A percentile compares a stretch with the other conserved stretches of the same genome.
phyloP scores from a whole-genome alignment of 2,329 filamentous ascomycete genomes.

The Blastomyces silverae region DNA sequence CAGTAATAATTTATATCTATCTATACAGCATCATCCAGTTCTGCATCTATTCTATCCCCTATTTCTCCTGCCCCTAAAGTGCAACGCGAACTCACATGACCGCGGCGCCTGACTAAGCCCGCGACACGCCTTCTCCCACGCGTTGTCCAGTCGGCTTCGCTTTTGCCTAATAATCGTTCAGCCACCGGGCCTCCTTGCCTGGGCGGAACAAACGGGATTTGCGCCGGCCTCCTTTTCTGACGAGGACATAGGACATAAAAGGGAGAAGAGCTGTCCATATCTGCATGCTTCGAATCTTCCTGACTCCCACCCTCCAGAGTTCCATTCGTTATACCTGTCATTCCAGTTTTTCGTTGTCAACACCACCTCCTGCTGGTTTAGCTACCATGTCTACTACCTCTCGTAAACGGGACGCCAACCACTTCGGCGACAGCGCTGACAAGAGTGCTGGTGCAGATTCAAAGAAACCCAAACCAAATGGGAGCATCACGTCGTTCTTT shows the following conservation, averaged over 20 bases:
- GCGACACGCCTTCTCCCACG: conserved; percentile 1
- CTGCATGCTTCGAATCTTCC: conserved; percentile 6
- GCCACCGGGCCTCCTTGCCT: not conserved
- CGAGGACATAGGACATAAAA: not conserved
- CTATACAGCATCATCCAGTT: not conserved
- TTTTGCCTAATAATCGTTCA: not conserved
- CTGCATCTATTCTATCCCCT: too few relatives aligned
- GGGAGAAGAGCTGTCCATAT: not conserved
- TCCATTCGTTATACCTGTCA: not conserved
- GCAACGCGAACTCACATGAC: conserved; percentile 2
- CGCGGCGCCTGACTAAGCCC: not conserved
- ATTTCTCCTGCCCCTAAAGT: not conserved
- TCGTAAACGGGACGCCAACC: conserved; percentile 8
- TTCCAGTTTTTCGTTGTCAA: not conserved
- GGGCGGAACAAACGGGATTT: not conserved
- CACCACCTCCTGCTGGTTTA: not conserved
- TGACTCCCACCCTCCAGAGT: not conserved
- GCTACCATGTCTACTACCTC: not conserved
- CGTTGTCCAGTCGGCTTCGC: not conserved
- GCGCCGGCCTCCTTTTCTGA: not conserved
- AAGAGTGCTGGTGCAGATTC: conserved; percentile 35
- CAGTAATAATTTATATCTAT: not conserved
- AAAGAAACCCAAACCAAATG: conserved; percentile 68
- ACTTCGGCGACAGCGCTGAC: not conserved
- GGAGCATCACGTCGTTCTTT: conserved; percentile 86